phyloP scores from a whole-genome alignment of 352 stramenopile species.

The Phytophthora megakarya region DNA sequence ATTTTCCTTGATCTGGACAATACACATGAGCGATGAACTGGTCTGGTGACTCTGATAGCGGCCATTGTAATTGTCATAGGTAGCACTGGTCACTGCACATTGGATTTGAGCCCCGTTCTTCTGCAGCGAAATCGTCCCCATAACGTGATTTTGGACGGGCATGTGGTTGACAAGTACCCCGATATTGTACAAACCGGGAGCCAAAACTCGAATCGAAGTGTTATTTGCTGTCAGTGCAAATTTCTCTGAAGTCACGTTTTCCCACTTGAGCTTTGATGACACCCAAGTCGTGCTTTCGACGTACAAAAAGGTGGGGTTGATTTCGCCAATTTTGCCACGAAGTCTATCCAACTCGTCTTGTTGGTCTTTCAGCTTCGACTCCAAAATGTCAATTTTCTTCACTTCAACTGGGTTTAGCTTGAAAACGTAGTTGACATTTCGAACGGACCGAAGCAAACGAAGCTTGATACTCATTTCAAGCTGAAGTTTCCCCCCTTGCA shows the following conservation, averaged over 20 bases:
- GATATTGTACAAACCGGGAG: conserved; percentile 10
- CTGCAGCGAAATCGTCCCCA: neutral
- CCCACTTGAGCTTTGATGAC: neutral
- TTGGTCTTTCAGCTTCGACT: conserved; percentile 26
- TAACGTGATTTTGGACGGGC: neutral
- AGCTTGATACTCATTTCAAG: conserved; percentile 19
- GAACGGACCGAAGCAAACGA: conserved; percentile 3
- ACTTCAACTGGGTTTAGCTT: conserved; percentile 9
- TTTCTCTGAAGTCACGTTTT: neutral
- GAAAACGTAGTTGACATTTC: conserved; percentile 9
- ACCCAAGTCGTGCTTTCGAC: conserved; percentile 2
- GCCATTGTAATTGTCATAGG: neutral
- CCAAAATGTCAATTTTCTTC: conserved; percentile 14
- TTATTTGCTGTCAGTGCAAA: conserved; percentile 3
- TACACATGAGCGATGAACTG: conserved; percentile 3
- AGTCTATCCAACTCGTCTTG: conserved; percentile 13
- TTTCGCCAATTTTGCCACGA: neutral
- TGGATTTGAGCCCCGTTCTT: conserved; percentile 2
- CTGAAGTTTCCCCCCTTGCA: conserved; percentile 1
- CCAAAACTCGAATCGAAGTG: neutral
- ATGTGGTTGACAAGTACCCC: conserved; percentile 21
- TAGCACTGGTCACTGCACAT: neutral
- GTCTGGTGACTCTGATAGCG: neutral
- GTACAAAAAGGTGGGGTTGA: neutral
- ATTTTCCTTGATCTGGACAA: conserved; percentile 1